Evolutionary conservation across 148 eudicot genomes (phyloP).

Genomic region (Chenopodium suecicum): DNA sequence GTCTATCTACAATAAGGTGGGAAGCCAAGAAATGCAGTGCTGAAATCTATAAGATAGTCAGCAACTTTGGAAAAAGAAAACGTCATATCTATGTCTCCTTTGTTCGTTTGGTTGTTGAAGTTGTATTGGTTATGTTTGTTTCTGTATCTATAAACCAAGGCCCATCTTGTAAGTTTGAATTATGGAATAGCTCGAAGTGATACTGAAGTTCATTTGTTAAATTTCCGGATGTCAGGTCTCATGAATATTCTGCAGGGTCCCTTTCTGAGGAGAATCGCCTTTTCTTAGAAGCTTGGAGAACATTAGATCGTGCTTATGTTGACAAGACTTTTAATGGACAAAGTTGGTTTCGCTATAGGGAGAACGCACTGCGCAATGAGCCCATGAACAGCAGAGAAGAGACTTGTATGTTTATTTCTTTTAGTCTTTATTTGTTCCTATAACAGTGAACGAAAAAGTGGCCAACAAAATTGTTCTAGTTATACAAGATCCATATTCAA

Average conservation of each 20-base stretch:
- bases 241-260: conserved; percentile 58
- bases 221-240: background rate
- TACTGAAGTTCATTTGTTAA: background rate
- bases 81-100: conserved; percentile 29
- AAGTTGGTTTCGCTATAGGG: conserved; percentile 99
- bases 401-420: conserved; percentile 59
- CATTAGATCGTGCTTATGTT: conserved; percentile 88
- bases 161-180: conserved; percentile 74
- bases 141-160: conserved; percentile 49
- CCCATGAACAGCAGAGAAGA: conserved; percentile 91
- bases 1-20: conserved; percentile 33
- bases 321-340: conserved; percentile 97
- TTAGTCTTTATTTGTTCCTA: conserved; percentile 7
- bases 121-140: conserved; percentile 58
- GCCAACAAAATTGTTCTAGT: background rate
- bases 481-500: background rate
- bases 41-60: conserved; percentile 32
- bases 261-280: conserved; percentile 89
- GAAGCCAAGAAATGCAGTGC: conserved; percentile 31
- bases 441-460: background rate
- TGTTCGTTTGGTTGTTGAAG: conserved; percentile 50
- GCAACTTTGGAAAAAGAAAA: conserved; percentile 34
- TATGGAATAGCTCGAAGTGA: background rate
- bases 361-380: conserved; percentile 78
- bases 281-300: conserved; percentile 98